A percentile compares a stretch with the other conserved stretches of the same genome.
phyloP scores from a whole-genome alignment of 2,329 filamentous ascomycete genomes.

The Neofusicoccum umdonicola region DNA sequence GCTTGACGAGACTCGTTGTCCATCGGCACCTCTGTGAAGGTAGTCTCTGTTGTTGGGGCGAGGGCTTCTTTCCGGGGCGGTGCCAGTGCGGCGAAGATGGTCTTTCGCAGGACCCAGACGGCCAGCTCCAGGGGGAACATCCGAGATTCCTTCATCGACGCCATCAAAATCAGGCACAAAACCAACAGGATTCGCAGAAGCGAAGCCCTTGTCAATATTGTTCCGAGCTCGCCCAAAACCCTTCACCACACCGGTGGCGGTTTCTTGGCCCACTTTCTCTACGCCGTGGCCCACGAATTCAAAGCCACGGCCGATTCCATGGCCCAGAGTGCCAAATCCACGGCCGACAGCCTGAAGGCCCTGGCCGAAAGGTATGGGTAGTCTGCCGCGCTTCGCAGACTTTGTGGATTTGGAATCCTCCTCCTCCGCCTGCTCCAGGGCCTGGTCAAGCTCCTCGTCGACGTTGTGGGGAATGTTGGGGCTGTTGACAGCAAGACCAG shows the following conservation, averaged over 20 bases:
- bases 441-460: slow-evolving; percentile 11
- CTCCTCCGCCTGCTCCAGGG: not conserved
- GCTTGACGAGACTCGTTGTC: not conserved
- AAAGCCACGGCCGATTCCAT: slow-evolving; percentile 14
- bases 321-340: not conserved
- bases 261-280: slow-evolving; percentile 5
- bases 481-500: slow-evolving; percentile 1
- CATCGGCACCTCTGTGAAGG: slow-evolving; percentile 5
- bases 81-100: not conserved
- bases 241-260: not conserved
- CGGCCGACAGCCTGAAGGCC: not conserved
- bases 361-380: slow-evolving; percentile 40
- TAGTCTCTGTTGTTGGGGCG: slow-evolving; percentile 2
- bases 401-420: not conserved
- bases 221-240: not conserved
- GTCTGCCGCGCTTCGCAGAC: slow-evolving; percentile 23
- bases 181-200: not conserved
- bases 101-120: not conserved
- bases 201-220: not conserved
- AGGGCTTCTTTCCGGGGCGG: not conserved
- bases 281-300: slow-evolving; percentile 10
- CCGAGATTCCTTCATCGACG: not conserved
- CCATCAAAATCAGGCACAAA: slow-evolving; percentile 6
- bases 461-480: slow-evolving; percentile 10
- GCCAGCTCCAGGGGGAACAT: not conserved